These are phyloP conservation scores for Ogataea philodendri DNA, from an alignment of 805 yeast species.

Conservation along the genomic window DNA sequence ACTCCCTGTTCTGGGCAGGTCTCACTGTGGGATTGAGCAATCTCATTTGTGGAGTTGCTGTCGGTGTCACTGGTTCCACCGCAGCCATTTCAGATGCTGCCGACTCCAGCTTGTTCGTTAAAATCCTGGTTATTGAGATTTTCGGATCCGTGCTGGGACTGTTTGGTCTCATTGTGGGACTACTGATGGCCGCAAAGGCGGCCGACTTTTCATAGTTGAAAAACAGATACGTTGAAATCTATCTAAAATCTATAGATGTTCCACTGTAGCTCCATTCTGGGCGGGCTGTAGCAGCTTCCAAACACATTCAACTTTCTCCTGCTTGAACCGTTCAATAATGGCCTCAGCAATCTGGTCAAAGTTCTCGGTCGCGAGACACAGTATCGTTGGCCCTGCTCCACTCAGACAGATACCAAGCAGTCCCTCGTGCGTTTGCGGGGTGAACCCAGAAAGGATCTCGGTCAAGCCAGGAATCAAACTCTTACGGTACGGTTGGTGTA, in stretches of 20 bases:
- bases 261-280: constrained; percentile 76
- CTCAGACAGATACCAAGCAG: constrained; percentile 90
- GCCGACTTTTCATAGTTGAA: constrained; percentile 66
- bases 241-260: constrained; percentile 25
- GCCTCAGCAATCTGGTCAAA: constrained; percentile 79
- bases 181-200: constrained; percentile 96
- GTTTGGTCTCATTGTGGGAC: constrained; percentile 94
- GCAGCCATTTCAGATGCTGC: constrained; percentile 99
- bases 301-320: constrained; percentile 63
- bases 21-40: constrained; percentile 91
- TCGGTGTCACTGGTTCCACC: constrained; percentile 97
- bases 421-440: constrained; percentile 81
- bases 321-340: constrained; percentile 65
- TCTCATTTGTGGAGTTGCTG: constrained; percentile 94
- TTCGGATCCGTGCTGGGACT: constrained; percentile 95
- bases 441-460: constrained; percentile 73
- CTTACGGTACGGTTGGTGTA: constrained; percentile 97
- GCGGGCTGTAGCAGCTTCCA: constrained; percentile 89
- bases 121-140: constrained; percentile 94
- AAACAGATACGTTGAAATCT: constrained; percentile 1
- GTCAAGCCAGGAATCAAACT: constrained; percentile 87
- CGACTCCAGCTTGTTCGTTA: constrained; percentile 89
- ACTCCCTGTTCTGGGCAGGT: constrained; percentile 97
- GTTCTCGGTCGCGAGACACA: constrained; percentile 88
- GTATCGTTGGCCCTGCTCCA: constrained; percentile 97